phyloP scores from a whole-genome alignment of 164 flowering plant genomes.

The Nymphaea colorata region DNA sequence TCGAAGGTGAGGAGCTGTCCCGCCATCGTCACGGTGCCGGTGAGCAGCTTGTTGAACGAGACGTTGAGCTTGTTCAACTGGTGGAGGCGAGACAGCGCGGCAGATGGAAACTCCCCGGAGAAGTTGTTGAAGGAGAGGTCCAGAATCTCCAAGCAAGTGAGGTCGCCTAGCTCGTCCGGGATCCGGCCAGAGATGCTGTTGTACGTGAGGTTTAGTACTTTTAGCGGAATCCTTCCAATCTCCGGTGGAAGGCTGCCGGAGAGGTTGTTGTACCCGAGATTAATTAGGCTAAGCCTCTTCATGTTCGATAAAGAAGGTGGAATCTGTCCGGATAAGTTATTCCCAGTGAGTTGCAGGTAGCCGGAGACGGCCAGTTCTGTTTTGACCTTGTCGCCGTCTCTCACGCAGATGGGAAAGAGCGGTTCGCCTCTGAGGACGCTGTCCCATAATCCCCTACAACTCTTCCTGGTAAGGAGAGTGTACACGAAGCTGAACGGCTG shows the following conservation, averaged over 20 bases:
- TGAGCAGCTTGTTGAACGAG: slow-evolving; percentile 59
- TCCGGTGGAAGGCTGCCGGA: slow-evolving; percentile 46
- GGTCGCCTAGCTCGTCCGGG: slow-evolving; percentile 39
- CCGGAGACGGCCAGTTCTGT: slow-evolving; percentile 36
- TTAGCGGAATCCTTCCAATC: slow-evolving; percentile 39
- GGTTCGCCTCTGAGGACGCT: slow-evolving; percentile 53
- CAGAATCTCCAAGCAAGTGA: slow-evolving; percentile 59
- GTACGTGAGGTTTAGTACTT: slow-evolving; percentile 44
- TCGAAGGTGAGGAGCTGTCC: slow-evolving; percentile 83
- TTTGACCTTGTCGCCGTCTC: slow-evolving; percentile 7
- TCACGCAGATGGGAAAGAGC: slow-evolving; percentile 45
- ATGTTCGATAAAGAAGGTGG: slow-evolving; percentile 50
- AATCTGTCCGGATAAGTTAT: slow-evolving; percentile 46
- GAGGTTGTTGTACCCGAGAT: slow-evolving; percentile 45
- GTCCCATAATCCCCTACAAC: slow-evolving; percentile 61
- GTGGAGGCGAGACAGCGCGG: slow-evolving; percentile 34
- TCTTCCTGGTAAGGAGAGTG: slow-evolving; percentile 49
- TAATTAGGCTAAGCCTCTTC: slow-evolving; percentile 57
- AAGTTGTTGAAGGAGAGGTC: slow-evolving; percentile 82
- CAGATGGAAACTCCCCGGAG: slow-evolving; percentile 53
- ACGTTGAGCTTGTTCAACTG: slow-evolving; percentile 78
- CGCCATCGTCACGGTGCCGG: slow-evolving; percentile 50
- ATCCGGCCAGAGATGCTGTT: slow-evolving; percentile 58
- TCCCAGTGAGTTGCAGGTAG: slow-evolving; percentile 69
- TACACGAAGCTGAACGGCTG: slow-evolving; percentile 85